Evolutionary conservation across 345 rosid genomes (phyloP).

Genomic region (Kernera saxatilis): DNA sequence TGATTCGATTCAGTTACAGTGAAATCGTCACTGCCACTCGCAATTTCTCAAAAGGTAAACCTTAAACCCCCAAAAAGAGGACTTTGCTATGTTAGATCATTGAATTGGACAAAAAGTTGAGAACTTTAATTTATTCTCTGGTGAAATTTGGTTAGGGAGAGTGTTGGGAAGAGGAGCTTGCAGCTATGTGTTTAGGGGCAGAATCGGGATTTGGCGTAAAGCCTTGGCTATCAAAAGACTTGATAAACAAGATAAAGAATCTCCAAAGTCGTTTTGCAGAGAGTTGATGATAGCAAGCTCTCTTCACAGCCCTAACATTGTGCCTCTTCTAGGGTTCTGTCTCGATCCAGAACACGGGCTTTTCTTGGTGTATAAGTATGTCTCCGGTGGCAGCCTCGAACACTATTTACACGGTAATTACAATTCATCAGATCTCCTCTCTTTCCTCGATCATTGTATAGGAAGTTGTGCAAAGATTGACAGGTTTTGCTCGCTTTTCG

Average conservation of each 20-base stretch:
- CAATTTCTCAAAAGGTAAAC: slow-evolving; percentile 74
- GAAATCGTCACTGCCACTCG: slow-evolving; percentile 72
- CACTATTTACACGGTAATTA: slow-evolving; percentile 71
- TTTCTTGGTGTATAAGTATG: slow-evolving; percentile 88
- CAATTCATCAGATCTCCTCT: background rate
- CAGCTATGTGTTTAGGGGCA: slow-evolving; percentile 88
- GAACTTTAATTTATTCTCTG: background rate
- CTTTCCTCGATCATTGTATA: background rate
- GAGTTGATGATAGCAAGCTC: slow-evolving; percentile 98
- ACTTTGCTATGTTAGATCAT: background rate
- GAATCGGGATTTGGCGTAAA: slow-evolving; percentile 69
- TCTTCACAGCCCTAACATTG: slow-evolving; percentile 59
- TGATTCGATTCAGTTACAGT: slow-evolving; percentile 64
- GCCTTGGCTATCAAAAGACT: slow-evolving; percentile 73
- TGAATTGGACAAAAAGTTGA: background rate
- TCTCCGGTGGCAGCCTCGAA: slow-evolving; percentile 88
- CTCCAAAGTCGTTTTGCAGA: slow-evolving; percentile 87
- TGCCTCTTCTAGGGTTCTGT: slow-evolving; percentile 85
- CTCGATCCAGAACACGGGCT: slow-evolving; percentile 83
- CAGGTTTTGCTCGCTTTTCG: background rate
- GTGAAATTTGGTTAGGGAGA: slow-evolving; percentile 47
- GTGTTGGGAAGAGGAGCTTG: slow-evolving; percentile 93
- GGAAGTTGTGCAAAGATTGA: background rate
- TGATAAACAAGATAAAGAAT: slow-evolving; percentile 83
- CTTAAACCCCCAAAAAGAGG: background rate